Evolutionary conservation across 306 rosid species (phyloP).

Genomic region (Sphenostylis stenocarpa): DNA sequence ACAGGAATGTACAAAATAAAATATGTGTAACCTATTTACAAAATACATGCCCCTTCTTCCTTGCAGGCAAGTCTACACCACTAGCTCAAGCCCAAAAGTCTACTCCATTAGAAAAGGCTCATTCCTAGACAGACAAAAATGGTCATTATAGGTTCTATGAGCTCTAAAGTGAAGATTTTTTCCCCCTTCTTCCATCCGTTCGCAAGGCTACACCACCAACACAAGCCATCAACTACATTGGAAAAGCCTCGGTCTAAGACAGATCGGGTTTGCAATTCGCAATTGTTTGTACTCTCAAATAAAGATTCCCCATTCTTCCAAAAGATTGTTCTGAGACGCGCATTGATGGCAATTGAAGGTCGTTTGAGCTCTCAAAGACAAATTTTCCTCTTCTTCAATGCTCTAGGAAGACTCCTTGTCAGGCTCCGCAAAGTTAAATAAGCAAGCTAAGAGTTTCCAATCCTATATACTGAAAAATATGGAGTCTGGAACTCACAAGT

Average conservation of each 20-base stretch:
- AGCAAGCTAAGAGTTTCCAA: slow-evolving; percentile 9
- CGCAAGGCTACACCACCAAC: neutral
- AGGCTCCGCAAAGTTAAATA: neutral
- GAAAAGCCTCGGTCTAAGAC: too few species aligned
- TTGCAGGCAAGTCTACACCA: slow-evolving; percentile 3
- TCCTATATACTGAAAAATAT: neutral
- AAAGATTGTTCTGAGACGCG: neutral
- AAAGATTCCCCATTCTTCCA: slow-evolving; percentile 50
- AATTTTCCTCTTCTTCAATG: slow-evolving; percentile 48
- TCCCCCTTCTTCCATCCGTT: slow-evolving; percentile 39
- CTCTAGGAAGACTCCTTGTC: slow-evolving; percentile 10
- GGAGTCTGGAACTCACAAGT: slow-evolving; percentile 29
- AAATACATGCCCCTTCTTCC: slow-evolving; percentile 50
- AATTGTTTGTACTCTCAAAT: slow-evolving; percentile 30
- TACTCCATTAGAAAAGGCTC: neutral
- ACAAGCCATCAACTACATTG: slow-evolving; percentile 7
- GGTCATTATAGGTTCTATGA: neutral
- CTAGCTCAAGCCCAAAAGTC: slow-evolving; percentile 25
- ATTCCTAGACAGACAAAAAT: neutral
- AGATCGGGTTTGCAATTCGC: too few species aligned
- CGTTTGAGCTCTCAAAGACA: slow-evolving; percentile 36
- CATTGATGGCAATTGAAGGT: neutral
- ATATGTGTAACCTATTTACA: too few species aligned
- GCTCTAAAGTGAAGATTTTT: slow-evolving; percentile 39
- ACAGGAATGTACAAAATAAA: too few species aligned